These are phyloP conservation scores for slime mould (Dictyostelium discoideum) DNA, from an alignment of 78 protist genomes.

Conservation along the genomic window DNA sequence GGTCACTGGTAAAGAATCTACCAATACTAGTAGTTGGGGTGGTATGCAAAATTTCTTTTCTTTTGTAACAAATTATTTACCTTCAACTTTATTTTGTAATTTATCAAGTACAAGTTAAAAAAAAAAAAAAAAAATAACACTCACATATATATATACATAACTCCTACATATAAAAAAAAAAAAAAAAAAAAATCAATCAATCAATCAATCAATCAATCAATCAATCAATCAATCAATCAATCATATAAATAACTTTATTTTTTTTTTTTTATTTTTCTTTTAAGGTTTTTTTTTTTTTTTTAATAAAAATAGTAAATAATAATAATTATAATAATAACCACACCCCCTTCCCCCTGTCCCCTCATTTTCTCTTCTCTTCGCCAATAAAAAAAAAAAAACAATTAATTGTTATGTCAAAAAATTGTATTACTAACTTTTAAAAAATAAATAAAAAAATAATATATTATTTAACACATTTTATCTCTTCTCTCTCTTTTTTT, in stretches of 20 bases:
- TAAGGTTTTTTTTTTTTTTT: neutral
- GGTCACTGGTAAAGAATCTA: slow-evolving; percentile 48
- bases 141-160: neutral
- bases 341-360: no score
- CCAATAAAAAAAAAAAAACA: no score
- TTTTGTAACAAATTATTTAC: slow-evolving; percentile 61
- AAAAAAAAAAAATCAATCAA: neutral
- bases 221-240: neutral
- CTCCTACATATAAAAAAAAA: neutral
- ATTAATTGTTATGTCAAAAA: neutral
- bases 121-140: neutral
- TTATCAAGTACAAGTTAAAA: slow-evolving; percentile 50
- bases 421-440: neutral
- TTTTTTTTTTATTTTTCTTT: neutral
- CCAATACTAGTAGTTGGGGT: slow-evolving; percentile 16
- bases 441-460: no score
- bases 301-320: neutral
- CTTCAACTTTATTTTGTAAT: slow-evolving; percentile 65
- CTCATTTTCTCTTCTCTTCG: no score
- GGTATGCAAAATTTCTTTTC: slow-evolving; percentile 54
- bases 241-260: no score
- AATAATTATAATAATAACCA: no score
- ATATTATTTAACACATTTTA: neutral
- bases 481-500: neutral
- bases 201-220: neutral